These are phyloP conservation scores for Arachnomyces sp. DNA, from an alignment of 2,329 filamentous ascomycete species.

Conservation along the genomic window DNA sequence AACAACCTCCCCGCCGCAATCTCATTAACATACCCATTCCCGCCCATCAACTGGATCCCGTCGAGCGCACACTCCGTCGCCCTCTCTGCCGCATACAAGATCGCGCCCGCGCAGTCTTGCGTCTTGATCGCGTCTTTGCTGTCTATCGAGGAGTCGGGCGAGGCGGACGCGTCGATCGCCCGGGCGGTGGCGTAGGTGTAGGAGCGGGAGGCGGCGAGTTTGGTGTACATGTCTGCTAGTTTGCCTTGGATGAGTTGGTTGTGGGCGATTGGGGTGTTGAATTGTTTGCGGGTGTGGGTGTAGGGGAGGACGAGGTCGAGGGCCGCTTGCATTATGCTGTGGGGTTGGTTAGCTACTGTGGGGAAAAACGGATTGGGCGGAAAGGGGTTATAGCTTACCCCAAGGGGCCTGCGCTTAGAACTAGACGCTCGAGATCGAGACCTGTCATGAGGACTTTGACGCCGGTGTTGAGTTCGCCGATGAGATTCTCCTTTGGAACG, in stretches of 20 bases:
- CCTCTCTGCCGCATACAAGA: conserved; percentile 83
- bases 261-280: conserved; percentile 74
- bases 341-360: neutral
- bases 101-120: conserved; percentile 89
- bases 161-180: conserved; percentile 58
- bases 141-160: conserved; percentile 5
- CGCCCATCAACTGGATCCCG: conserved; percentile 67
- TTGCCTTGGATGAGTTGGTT: conserved; percentile 92
- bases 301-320: conserved; percentile 84
- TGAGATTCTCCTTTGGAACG: conserved; percentile 70
- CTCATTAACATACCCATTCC: conserved; percentile 94
- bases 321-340: conserved; percentile 75
- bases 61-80: conserved; percentile 67
- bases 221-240: conserved; percentile 95
- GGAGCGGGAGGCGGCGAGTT: conserved; percentile 70
- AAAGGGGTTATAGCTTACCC: conserved; percentile 43
- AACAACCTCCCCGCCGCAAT: conserved; percentile 81
- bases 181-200: conserved; percentile 82
- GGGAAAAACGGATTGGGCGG: neutral
- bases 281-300: conserved; percentile 81
- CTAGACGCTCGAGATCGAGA: conserved; percentile 84
- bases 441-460: conserved; percentile 94
- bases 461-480: conserved; percentile 72
- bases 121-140: conserved; percentile 52
- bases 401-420: conserved; percentile 81